These are phyloP conservation scores for Xylariaceae sp. DNA, from an alignment of 2,329 filamentous ascomycete species.

Conservation along the genomic window DNA sequence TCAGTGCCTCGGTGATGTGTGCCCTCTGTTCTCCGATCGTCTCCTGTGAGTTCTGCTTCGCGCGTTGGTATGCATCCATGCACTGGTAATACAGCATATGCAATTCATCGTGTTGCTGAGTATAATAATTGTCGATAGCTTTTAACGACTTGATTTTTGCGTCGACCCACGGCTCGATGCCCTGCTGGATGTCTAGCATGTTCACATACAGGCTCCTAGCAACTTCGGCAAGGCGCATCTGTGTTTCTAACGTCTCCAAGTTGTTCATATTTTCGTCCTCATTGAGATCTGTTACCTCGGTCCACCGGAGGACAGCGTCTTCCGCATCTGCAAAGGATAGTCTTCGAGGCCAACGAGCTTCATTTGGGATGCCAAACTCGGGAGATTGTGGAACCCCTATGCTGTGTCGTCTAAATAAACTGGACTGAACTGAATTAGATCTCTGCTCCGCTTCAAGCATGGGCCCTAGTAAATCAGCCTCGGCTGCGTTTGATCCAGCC, in stretches of 20 bases:
- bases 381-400: conserved; percentile 42
- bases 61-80: conserved; percentile 68
- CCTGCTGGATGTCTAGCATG: conserved; percentile 54
- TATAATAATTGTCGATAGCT: conserved; percentile 63
- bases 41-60: conserved; percentile 69
- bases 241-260: conserved; percentile 14
- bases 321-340: conserved; percentile 77
- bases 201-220: conserved; percentile 57
- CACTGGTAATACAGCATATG: conserved; percentile 70
- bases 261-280: conserved; percentile 41
- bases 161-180: conserved; percentile 64
- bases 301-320: conserved; percentile 72
- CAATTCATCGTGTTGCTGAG: conserved; percentile 66
- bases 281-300: conserved; percentile 51
- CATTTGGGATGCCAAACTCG: conserved; percentile 46
- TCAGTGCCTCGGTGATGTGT: conserved; percentile 69
- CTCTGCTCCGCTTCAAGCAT: conserved; percentile 52
- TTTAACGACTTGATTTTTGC: conserved; percentile 59
- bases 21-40: conserved; percentile 70
- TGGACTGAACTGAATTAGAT: conserved; percentile 46
- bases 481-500: conserved; percentile 61
- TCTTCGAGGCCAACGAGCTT: conserved; percentile 69
- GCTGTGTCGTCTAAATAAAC: conserved; percentile 66
- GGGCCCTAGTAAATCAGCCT: conserved; percentile 60
- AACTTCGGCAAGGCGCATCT: conserved; percentile 50